Conservation (phyloP, 1,284 basidiomycete species). For the Neolentinus lepideus region DNA sequence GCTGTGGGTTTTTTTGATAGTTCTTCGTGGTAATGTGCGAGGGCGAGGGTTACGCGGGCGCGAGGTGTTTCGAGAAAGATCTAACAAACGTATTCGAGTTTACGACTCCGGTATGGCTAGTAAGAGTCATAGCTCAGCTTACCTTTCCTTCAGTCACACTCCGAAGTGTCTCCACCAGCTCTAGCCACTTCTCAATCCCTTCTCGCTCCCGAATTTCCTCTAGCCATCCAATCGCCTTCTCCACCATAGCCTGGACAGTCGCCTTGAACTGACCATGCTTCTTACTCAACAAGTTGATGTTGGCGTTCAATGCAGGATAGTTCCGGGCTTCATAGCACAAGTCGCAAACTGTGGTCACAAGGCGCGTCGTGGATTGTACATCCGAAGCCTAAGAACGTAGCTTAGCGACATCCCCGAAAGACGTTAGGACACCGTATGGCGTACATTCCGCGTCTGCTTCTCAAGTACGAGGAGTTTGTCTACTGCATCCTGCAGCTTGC, state of each 20-base stretch:
- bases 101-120: too few species aligned
- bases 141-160: slow-evolving; percentile 96
- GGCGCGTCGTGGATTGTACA: slow-evolving; percentile 81
- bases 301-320: slow-evolving; percentile 65
- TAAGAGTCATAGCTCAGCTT: slow-evolving; percentile 14
- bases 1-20: slow-evolving; percentile 38
- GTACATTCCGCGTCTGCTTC: slow-evolving; percentile 94
- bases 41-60: slow-evolving; percentile 84
- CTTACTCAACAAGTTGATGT: slow-evolving; percentile 76
- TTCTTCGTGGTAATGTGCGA: slow-evolving; percentile 80
- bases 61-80: slow-evolving; percentile 97
- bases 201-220: slow-evolving; percentile 64
- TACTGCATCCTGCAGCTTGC: slow-evolving; percentile 77
- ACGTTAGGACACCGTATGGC: slow-evolving; percentile 17
- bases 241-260: slow-evolving; percentile 86
- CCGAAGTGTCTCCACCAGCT: slow-evolving; percentile 84
- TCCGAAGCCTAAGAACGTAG: slow-evolving; percentile 74
- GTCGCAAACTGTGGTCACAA: slow-evolving; percentile 70
- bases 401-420: neutral
- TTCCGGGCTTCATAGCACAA: slow-evolving; percentile 71
- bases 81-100: slow-evolving; percentile 33
- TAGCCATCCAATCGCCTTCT: slow-evolving; percentile 77
- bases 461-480: slow-evolving; percentile 89
- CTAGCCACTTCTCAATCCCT: slow-evolving; percentile 75
- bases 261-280: slow-evolving; percentile 98